Evolutionary conservation across 495 filamentous ascomycete genomes (phyloP).

Genomic region (Tuber indicum): DNA sequence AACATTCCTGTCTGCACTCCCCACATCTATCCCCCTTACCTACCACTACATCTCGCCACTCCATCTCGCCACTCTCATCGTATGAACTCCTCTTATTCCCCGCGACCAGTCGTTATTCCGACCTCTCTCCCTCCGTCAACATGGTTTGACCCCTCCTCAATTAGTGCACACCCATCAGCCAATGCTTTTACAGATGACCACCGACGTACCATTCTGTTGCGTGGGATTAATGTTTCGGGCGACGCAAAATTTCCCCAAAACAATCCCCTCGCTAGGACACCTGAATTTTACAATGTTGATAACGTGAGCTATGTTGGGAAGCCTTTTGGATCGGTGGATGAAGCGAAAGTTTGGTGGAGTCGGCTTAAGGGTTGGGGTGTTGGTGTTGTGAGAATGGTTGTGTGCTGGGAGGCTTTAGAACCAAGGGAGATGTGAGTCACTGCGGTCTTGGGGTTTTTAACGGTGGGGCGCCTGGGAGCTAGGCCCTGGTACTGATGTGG

Average conservation of each 20-base stretch:
- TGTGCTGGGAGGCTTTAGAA: constrained; percentile 73
- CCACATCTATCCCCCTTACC: background rate
- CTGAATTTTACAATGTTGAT: constrained; percentile 55
- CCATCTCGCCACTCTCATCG: background rate
- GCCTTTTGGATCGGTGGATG: constrained; percentile 55
- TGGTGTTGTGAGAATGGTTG: constrained; percentile 64
- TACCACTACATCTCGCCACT: too few species aligned
- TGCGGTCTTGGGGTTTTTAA: background rate
- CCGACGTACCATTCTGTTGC: constrained; percentile 53
- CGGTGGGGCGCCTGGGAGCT: background rate
- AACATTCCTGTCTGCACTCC: too few species aligned
- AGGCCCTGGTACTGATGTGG: constrained; percentile 33
- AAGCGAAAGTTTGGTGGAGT: constrained; percentile 59
- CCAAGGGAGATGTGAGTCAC: constrained; percentile 43
- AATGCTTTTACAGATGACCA: constrained; percentile 45
- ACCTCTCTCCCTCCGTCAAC: constrained; percentile 17
- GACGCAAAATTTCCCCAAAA: constrained; percentile 52
- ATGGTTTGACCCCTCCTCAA: constrained; percentile 22
- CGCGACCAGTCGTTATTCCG: constrained; percentile 20
- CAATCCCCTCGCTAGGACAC: constrained; percentile 44
- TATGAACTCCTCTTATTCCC: constrained; percentile 1
- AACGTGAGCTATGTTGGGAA: constrained; percentile 53
- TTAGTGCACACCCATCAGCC: constrained; percentile 20
- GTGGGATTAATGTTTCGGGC: constrained; percentile 61
- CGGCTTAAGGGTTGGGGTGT: constrained; percentile 62